These are phyloP conservation scores for Cerrena zonata DNA, from an alignment of 1,284 basidiomycete genomes.

Conservation along the genomic window DNA sequence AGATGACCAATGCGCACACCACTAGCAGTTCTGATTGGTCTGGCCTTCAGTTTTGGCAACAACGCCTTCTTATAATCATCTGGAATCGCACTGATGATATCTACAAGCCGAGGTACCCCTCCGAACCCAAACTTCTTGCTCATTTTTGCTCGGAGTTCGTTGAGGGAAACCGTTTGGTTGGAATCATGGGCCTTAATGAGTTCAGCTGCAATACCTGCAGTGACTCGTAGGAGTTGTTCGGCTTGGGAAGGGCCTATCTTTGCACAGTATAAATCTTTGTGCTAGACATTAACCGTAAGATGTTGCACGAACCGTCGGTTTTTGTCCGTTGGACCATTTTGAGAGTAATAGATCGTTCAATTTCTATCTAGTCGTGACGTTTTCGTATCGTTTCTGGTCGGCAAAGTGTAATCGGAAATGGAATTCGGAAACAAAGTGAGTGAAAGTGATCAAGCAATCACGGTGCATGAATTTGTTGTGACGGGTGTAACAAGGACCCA, in stretches of 20 bases:
- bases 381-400: too few relatives aligned
- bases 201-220: conserved; percentile 90
- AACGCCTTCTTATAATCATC: conserved; percentile 93
- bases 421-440: background rate
- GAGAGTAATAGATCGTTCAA: too few relatives aligned
- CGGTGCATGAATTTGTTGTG: background rate
- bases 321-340: conserved; percentile 46
- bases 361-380: too few relatives aligned
- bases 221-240: conserved; percentile 85
- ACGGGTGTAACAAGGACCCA: background rate
- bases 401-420: too few relatives aligned
- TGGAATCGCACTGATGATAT: conserved; percentile 97
- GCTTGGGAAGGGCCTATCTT: conserved; percentile 77
- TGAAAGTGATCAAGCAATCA: background rate
- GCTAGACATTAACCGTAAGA: background rate
- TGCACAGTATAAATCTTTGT: background rate
- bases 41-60: conserved; percentile 85
- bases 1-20: conserved; percentile 67
- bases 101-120: conserved; percentile 88
- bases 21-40: conserved; percentile 95
- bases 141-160: conserved; percentile 80
- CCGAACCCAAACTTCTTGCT: conserved; percentile 86
- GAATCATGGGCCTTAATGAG: conserved; percentile 86
- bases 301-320: conserved; percentile 34
- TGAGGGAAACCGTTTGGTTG: conserved; percentile 75